phyloP scores from a whole-genome alignment of 2,329 filamentous ascomycete genomes.

The Talaromyces amestolkiae region DNA sequence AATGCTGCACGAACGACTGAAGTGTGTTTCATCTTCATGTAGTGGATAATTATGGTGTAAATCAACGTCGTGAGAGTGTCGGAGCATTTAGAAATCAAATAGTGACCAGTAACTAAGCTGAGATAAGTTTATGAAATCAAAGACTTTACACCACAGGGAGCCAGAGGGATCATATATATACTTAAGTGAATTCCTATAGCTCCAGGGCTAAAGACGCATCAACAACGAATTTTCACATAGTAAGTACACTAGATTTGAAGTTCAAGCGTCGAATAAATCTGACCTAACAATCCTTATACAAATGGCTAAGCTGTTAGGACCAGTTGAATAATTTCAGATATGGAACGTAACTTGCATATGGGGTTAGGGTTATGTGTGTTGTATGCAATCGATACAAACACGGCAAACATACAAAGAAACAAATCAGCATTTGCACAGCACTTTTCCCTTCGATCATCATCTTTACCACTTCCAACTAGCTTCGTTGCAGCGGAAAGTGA shows the following conservation, averaged over 20 bases:
- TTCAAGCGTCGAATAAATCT: neutral
- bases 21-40: constrained; percentile 35
- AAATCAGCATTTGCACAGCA: neutral
- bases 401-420: neutral
- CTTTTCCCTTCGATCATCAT: neutral
- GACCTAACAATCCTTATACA: neutral
- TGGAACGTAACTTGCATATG: neutral
- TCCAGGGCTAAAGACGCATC: neutral
- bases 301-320: neutral
- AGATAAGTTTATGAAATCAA: neutral
- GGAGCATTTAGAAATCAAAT: neutral
- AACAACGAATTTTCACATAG: neutral
- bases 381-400: neutral
- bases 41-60: neutral
- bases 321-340: neutral
- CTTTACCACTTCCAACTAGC: neutral
- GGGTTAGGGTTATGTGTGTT: neutral
- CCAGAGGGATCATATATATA: neutral
- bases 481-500: no score
- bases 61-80: neutral
- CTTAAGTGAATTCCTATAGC: neutral
- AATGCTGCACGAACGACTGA: neutral
- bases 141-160: neutral
- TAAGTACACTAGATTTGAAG: neutral
- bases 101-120: neutral